Evolutionary conservation across 2,329 filamentous ascomycete genomes (phyloP), one percentile per base, ranked within the genome.

Genomic region (Colletotrichum sp.): DNA sequence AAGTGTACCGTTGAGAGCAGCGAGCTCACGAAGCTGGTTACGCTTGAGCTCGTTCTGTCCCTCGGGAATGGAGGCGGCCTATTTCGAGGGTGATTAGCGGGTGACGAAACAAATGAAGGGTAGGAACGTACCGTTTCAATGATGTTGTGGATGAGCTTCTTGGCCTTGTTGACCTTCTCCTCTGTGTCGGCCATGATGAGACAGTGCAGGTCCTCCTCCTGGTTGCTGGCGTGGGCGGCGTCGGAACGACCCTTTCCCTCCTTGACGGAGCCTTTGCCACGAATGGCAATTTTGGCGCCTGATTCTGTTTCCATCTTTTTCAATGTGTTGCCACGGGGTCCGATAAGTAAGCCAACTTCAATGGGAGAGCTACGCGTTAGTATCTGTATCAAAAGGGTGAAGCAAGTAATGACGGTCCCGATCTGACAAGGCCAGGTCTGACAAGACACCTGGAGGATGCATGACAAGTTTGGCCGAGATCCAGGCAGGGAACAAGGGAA

Each of bases 261-360:
- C 88, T 99, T 99, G 85, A 99, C 97, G 82, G 97, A 99, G 85
- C 97, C 97, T 88, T 99, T 99, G 89, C 97, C 97, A 87, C 97
- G 96, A 84, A 99, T 99, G 81, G 97, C 97, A 89, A 99, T 99
- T 88, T 99, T 99, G 85, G 97, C 97, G 79, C 94, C 94, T 73
- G 97, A 99, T 88, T 99, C 96, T 83, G 94, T 92, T 86, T 99
- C 97, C 97, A 99, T 99, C 87, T 98, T 99, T 90, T 99, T 99
- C 84, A 99, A 89, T 81, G 97, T 99, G 86, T 99, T 99, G 88
- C 97, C 97, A 96, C 97, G 97, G 88, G 97, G 97, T 88, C 97
- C 97, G 93, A 99, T 99, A 87, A 99, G 96, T 92, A 99, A 93
- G 88, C 97, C 97, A 93, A 99, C 97, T 99, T 98, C 93, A 88